phyloP scores from a whole-genome alignment of 2,329 filamentous ascomycete species.

The Aspergillus sp. region DNA sequence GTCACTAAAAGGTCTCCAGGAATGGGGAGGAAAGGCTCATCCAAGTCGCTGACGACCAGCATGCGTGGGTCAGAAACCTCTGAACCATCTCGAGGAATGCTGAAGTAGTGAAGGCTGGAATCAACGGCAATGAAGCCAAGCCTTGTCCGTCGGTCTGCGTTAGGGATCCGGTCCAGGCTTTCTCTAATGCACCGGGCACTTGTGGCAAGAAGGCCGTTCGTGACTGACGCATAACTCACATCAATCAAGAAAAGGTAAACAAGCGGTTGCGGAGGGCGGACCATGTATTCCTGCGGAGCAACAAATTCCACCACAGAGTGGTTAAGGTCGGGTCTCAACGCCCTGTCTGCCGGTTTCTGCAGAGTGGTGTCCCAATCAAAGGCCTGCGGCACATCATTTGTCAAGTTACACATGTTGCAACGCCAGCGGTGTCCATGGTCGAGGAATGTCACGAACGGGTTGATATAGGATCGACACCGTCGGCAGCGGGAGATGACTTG shows the following conservation, averaged over 20 bases:
- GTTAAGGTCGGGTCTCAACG: constrained; percentile 90
- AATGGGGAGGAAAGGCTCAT: constrained; percentile 94
- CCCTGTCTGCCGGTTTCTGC: constrained; percentile 88
- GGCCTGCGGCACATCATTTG: constrained; percentile 97
- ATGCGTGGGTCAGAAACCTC: constrained; percentile 84
- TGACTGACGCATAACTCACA: constrained; percentile 86
- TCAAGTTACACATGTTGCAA: constrained; percentile 99
- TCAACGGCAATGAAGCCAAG: constrained; percentile 96
- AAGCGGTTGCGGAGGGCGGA: constrained; percentile 89
- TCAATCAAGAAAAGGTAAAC: constrained; percentile 96
- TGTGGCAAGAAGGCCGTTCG: constrained; percentile 86
- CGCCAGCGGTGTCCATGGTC: constrained; percentile 97
- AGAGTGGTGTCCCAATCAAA: constrained; percentile 96
- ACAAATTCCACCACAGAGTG: constrained; percentile 97
- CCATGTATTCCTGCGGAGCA: constrained; percentile 99
- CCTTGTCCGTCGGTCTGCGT: constrained; percentile 87
- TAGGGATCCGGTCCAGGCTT: constrained; percentile 95
- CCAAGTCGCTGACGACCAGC: constrained; percentile 91
- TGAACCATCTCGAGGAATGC: constrained; percentile 82
- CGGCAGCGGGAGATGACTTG: constrained; percentile 96
- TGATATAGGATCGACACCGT: constrained; percentile 95
- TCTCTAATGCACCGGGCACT: constrained; percentile 91
- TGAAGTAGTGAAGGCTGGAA: constrained; percentile 93
- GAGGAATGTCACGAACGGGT: constrained; percentile 93
- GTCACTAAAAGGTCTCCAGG: constrained; percentile 89